A percentile compares a stretch with the other conserved stretches of the same genome.
Evolutionary conservation across 192 early-diverging fungal species (phyloP).

Genomic region (Podila epicladia): DNA sequence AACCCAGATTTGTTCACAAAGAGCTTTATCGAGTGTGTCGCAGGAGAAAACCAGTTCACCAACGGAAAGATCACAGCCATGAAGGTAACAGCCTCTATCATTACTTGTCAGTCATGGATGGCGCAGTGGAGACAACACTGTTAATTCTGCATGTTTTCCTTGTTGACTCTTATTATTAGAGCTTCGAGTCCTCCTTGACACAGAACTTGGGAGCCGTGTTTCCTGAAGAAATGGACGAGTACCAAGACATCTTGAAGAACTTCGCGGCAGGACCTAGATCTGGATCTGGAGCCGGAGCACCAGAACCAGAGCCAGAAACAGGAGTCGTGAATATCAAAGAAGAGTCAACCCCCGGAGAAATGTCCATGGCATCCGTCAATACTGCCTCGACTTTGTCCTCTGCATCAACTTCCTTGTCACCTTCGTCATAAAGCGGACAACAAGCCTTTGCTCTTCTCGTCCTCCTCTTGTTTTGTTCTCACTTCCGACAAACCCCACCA

Average conservation of each 20-base stretch:
- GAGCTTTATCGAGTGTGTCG: slow-evolving; percentile 59
- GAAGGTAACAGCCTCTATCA: slow-evolving; percentile 22
- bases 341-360: not conserved
- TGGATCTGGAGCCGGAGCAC: not conserved
- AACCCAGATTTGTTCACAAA: slow-evolving; percentile 66
- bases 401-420: not conserved
- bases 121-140: too few species aligned
- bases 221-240: slow-evolving; percentile 39
- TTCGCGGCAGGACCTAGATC: not conserved
- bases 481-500: too few species aligned
- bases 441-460: too few species aligned
- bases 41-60: slow-evolving; percentile 64
- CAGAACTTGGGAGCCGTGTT: slow-evolving; percentile 33
- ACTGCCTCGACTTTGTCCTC: not conserved
- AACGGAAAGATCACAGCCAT: slow-evolving; percentile 64
- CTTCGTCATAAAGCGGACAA: not conserved
- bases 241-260: slow-evolving; percentile 11
- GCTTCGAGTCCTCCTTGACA: slow-evolving; percentile 33
- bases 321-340: not conserved
- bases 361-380: not conserved
- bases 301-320: not conserved
- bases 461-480: too few species aligned
- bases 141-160: not conserved
- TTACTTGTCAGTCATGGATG: too few species aligned
- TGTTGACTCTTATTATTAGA: not conserved